Conservation (phyloP, 768 basidiomycete species). For the Hydnum rufescens region DNA sequence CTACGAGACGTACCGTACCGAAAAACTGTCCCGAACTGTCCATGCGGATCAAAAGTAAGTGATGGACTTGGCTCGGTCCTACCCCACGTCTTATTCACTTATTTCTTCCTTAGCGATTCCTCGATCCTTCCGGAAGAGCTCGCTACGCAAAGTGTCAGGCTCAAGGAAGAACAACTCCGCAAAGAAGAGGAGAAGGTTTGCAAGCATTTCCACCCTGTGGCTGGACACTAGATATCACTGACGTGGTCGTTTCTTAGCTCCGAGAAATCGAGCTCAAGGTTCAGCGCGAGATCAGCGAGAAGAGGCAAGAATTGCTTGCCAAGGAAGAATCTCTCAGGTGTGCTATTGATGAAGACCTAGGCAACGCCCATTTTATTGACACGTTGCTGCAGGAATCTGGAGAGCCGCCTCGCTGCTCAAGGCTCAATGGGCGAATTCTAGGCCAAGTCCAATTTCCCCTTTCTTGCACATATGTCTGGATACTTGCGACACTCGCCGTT, state of each 20-base stretch:
- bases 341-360: slow-evolving; percentile 10
- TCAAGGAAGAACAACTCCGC: slow-evolving; percentile 97
- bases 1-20: slow-evolving; percentile 90
- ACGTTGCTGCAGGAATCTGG: slow-evolving; percentile 41
- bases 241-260: slow-evolving; percentile 28
- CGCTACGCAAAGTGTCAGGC: slow-evolving; percentile 86
- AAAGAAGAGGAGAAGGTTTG: slow-evolving; percentile 85
- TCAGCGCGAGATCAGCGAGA: slow-evolving; percentile 94
- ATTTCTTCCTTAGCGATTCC: slow-evolving; percentile 34
- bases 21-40: slow-evolving; percentile 85
- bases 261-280: slow-evolving; percentile 97
- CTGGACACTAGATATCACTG: slow-evolving; percentile 3
- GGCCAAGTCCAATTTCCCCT: background rate
- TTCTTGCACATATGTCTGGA: background rate
- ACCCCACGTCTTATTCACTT: slow-evolving; percentile 3
- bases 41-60: slow-evolving; percentile 52
- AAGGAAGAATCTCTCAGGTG: slow-evolving; percentile 88
- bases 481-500: no score
- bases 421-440: slow-evolving; percentile 63
- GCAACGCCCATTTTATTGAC: background rate
- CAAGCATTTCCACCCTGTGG: background rate
- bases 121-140: slow-evolving; percentile 92
- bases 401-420: slow-evolving; percentile 79
- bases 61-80: slow-evolving; percentile 15
- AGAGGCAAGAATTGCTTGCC: slow-evolving; percentile 86